Base-by-base conservation (phyloP, 495 filamentous ascomycete species). In the Penicillium lagena region DNA sequence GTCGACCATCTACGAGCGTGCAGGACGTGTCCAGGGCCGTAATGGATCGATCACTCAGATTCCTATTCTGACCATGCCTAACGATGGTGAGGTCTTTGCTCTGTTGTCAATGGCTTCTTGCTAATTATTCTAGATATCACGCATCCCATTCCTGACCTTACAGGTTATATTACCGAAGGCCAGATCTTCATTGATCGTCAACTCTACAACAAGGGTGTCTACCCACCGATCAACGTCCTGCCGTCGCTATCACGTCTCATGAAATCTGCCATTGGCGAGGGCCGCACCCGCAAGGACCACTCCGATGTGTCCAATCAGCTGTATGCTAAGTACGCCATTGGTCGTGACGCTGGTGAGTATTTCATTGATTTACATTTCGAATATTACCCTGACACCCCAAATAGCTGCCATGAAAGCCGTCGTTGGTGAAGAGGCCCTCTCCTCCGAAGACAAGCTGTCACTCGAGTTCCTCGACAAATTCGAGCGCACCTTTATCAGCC, bases 1-100 rank as follows among this genome's bases (percentile, higher is more conserved):
- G 80, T 95, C 94, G 39, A 99, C 94, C 55, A 93, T 99, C 57
- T 99, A 99, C 73, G 94, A 99, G 68, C 89, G 94, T 73, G 94
- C 94, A 58, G 94, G 94, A 57, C 94, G 94, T 83, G 94, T 99
- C 28, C 78, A 94, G 62, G 94, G 94, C 48, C 87, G 94, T 50
- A 95, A 96, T 60, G 94, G 94, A 39, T 96, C 91, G 40, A 99
- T 99, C 62, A 99, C 93, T 29, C 93, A 99, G 66, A 96, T 99
- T 55, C 93, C 93, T 40, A 99, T 99, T 62, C 65, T 99, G 60
- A 96, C 90, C 47, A 99, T 99, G 93, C 93, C 94, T 57, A 99
- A 99, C 78, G 93, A 99, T 60, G 84, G 83, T 87, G 32, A 34
- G 32, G 32, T 34, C 0, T 7, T 12, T 32, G 28, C 27, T 9